phyloP scores from a whole-genome alignment of 805 yeast genomes.

The Schwanniomyces vanrijiae region DNA sequence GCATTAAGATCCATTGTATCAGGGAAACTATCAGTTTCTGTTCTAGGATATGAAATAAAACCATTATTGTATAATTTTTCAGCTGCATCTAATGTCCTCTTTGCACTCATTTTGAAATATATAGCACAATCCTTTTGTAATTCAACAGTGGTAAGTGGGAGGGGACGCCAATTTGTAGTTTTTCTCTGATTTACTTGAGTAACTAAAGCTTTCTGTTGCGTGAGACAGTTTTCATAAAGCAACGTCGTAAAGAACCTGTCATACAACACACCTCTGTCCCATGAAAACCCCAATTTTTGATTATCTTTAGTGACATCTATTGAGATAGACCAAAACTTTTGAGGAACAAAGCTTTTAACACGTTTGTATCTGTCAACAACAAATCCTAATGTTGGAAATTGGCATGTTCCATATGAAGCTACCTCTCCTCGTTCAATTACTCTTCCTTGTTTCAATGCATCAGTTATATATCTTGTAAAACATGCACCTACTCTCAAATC shows the following conservation, averaged over 20 bases:
- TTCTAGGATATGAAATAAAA: slow-evolving; percentile 91
- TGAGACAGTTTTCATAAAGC: slow-evolving; percentile 68
- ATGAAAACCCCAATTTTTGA: slow-evolving; percentile 48
- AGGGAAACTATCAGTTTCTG: slow-evolving; percentile 92
- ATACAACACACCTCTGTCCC: slow-evolving; percentile 73
- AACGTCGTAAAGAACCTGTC: slow-evolving; percentile 66
- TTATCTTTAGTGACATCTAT: slow-evolving; percentile 48
- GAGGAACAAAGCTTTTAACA: slow-evolving; percentile 68
- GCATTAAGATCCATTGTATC: slow-evolving; percentile 65
- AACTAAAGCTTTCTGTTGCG: slow-evolving; percentile 50
- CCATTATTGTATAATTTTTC: slow-evolving; percentile 86
- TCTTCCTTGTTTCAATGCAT: slow-evolving; percentile 38
- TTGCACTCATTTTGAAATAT: slow-evolving; percentile 75
- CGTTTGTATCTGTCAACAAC: slow-evolving; percentile 88
- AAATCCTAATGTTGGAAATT: slow-evolving; percentile 95
- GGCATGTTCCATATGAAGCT: slow-evolving; percentile 89
- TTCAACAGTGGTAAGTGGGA: slow-evolving; percentile 93
- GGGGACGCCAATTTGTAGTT: slow-evolving; percentile 75
- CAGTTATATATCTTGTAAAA: slow-evolving; percentile 78
- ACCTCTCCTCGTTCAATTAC: slow-evolving; percentile 27
- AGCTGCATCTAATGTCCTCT: slow-evolving; percentile 71
- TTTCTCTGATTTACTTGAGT: slow-evolving; percentile 55
- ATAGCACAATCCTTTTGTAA: slow-evolving; percentile 83
- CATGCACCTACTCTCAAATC: slow-evolving; percentile 89
- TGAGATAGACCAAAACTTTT: slow-evolving; percentile 76